These are phyloP conservation scores for Coemansia furcata DNA, from an alignment of 192 early-diverging fungal species.

Conservation along the genomic window DNA sequence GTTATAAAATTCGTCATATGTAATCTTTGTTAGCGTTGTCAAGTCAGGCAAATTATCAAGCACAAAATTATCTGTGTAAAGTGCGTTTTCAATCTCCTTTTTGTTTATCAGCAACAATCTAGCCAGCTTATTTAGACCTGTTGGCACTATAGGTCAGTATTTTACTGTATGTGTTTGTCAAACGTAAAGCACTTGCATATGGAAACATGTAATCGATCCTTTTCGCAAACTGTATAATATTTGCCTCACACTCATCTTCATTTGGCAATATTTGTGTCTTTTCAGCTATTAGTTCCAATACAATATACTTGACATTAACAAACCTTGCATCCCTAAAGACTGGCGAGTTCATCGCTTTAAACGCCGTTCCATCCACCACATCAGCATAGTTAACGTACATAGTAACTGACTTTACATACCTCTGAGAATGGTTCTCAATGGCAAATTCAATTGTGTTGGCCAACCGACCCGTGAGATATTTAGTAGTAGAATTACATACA, in stretches of 20 bases:
- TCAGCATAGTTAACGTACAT: background rate
- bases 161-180: background rate
- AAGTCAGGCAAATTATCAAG: background rate
- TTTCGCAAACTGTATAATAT: background rate
- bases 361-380: background rate
- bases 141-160: background rate
- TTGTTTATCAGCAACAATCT: background rate
- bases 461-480: background rate
- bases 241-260: background rate
- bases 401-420: too few species aligned
- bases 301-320: background rate
- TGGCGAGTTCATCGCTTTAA: background rate
- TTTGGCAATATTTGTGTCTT: background rate
- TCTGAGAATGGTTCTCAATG: background rate
- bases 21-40: background rate
- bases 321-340: background rate
- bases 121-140: background rate
- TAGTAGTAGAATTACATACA: too few species aligned
- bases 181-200: background rate
- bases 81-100: background rate
- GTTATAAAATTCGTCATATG: background rate
- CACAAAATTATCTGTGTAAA: background rate
- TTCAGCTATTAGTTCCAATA: background rate
- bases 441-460: background rate
- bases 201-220: background rate